Evolutionary conservation across 306 rosid genomes (phyloP).

Genomic region (Fagus crenata): DNA sequence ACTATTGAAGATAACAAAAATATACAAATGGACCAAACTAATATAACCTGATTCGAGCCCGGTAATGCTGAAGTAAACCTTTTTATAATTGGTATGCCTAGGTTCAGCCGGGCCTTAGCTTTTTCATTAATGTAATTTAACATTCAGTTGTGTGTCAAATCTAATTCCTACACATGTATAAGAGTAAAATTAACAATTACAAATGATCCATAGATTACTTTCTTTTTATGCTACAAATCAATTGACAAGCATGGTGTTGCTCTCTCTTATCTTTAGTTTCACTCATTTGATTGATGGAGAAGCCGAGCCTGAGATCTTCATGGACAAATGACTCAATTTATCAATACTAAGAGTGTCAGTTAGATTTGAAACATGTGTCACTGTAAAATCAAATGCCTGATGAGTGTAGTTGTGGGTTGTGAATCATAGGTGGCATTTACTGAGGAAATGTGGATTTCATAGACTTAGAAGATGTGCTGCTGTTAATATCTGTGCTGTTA

Average conservation of each 20-base stretch:
- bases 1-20: neutral
- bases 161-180: neutral
- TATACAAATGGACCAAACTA: neutral
- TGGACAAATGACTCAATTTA: neutral
- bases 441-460: constrained; percentile 3
- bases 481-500: neutral
- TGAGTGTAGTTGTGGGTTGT: neutral
- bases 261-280: neutral
- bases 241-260: neutral
- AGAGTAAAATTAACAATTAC: neutral
- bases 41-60: neutral
- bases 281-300: neutral
- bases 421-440: neutral
- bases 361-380: neutral
- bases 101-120: neutral
- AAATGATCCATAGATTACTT: neutral
- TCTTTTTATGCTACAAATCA: neutral
- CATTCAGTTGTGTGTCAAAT: neutral
- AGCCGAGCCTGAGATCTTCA: neutral
- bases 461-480: neutral
- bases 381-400: neutral
- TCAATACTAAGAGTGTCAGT: neutral
- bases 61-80: neutral
- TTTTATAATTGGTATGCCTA: neutral
- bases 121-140: neutral